These are phyloP conservation scores for Chlamydomonas reinhardtii DNA, from an alignment of 163 green algal species.

Conservation along the genomic window DNA sequence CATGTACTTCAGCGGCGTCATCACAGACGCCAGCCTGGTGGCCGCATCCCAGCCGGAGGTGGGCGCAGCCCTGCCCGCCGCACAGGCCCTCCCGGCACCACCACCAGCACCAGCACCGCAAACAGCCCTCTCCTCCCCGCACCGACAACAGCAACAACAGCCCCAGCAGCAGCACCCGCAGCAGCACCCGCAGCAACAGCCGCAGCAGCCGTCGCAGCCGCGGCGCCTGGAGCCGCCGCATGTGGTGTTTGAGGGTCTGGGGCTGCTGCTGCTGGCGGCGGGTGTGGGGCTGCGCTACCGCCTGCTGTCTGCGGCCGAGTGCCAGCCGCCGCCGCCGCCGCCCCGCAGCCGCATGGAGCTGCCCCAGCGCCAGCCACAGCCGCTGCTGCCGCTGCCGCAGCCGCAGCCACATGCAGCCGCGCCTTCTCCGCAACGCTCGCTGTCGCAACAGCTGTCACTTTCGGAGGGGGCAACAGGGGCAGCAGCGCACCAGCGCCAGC, in stretches of 20 bases:
- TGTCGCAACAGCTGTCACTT: not conserved
- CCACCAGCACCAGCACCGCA: too few relatives aligned
- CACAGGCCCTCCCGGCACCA: not conserved
- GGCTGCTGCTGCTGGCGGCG: conserved; percentile 11
- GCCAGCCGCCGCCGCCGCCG: conserved; percentile 12
- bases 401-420: too few relatives aligned
- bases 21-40: conserved; percentile 27
- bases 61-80: too few relatives aligned
- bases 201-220: too few relatives aligned
- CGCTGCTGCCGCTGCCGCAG: not conserved
- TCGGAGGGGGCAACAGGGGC: not conserved
- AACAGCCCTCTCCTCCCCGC: too few relatives aligned
- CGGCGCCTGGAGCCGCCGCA: not conserved
- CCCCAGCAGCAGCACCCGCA: too few relatives aligned
- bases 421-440: not conserved
- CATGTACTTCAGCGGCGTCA: conserved; percentile 35
- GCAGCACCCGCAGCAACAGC: too few relatives aligned
- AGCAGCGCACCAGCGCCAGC: not conserved
- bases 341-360: conserved; percentile 32
- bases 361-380: conserved; percentile 5
- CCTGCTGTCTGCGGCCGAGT: conserved; percentile 31
- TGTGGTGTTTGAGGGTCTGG: conserved; percentile 17
- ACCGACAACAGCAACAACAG: too few relatives aligned
- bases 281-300: conserved; percentile 28
- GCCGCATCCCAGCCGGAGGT: conserved; percentile 17